Evolutionary conservation across 164 flowering plant genomes (phyloP).

Genomic region (Piper longum): DNA sequence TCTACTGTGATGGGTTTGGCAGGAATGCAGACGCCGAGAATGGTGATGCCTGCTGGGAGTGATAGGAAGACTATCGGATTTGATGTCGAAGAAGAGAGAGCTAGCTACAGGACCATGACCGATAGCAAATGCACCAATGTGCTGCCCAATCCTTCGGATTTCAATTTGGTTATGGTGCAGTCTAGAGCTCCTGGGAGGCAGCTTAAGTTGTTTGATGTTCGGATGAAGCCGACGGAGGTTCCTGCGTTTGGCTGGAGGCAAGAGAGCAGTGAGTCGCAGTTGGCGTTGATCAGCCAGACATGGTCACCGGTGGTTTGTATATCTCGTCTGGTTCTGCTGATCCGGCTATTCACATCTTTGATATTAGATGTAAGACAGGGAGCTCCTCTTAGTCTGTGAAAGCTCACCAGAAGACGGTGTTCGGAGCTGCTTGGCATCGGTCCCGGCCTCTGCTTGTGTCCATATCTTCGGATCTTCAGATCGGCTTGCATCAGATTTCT

Average conservation of each 20-base stretch:
- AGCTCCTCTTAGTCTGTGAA: constrained; percentile 68
- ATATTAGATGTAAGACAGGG: constrained; percentile 56
- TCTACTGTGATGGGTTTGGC: constrained; percentile 98
- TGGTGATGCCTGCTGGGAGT: constrained; percentile 71
- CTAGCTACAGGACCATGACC: constrained; percentile 62
- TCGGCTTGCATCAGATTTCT: constrained; percentile 63
- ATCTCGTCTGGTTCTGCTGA: constrained; percentile 84
- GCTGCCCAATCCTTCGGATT: constrained; percentile 82
- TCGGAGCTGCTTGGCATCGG: constrained; percentile 78
- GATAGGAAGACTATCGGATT: constrained; percentile 78
- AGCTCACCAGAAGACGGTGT: constrained; percentile 90
- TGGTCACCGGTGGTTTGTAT: constrained; percentile 90
- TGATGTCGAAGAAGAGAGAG: constrained; percentile 45
- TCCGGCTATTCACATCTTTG: constrained; percentile 78
- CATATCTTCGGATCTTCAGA: constrained; percentile 73
- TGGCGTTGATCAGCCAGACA: constrained; percentile 83
- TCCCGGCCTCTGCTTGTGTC: constrained; percentile 72
- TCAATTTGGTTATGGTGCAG: constrained; percentile 90
- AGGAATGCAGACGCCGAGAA: constrained; percentile 61
- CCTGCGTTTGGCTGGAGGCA: constrained; percentile 89
- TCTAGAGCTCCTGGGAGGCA: constrained; percentile 71
- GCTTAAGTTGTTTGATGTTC: constrained; percentile 66
- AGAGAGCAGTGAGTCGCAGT: constrained; percentile 86
- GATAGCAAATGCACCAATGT: constrained; percentile 94
- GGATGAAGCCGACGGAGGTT: constrained; percentile 60